Conservation (phyloP, 768 basidiomycete species). For the Suillus fuscotomentosus region DNA sequence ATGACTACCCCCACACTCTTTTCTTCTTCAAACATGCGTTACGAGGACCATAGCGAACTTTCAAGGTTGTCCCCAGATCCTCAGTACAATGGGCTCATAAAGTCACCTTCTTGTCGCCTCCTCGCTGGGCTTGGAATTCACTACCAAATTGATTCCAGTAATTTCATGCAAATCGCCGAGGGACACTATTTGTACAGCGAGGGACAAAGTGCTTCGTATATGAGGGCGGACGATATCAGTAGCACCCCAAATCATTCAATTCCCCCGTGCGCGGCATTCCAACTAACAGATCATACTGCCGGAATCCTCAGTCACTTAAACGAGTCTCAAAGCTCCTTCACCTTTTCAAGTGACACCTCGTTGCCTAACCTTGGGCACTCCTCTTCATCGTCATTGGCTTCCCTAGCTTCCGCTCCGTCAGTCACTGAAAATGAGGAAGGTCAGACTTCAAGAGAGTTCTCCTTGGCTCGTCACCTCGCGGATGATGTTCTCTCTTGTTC, state of each 20-base stretch:
- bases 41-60: background rate
- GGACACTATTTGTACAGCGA: background rate
- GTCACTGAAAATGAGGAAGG: background rate
- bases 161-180: background rate
- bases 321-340: background rate
- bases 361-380: background rate
- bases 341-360: background rate
- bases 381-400: background rate
- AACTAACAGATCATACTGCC: background rate
- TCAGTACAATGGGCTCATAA: constrained; percentile 30
- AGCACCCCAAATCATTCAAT: background rate
- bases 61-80: constrained; percentile 14
- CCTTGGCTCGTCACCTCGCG: constrained; percentile 3
- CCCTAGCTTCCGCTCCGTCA: background rate
- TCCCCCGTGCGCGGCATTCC: background rate
- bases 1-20: constrained; percentile 27
- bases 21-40: constrained; percentile 18
- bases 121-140: constrained; percentile 30
- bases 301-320: background rate
- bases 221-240: background rate
- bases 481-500: constrained; percentile 13
- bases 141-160: constrained; percentile 1
- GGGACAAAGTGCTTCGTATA: background rate
- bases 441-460: background rate
- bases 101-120: constrained; percentile 8